Conservation (phyloP, 805 yeast genomes). For the Starmera amethionina region DNA sequence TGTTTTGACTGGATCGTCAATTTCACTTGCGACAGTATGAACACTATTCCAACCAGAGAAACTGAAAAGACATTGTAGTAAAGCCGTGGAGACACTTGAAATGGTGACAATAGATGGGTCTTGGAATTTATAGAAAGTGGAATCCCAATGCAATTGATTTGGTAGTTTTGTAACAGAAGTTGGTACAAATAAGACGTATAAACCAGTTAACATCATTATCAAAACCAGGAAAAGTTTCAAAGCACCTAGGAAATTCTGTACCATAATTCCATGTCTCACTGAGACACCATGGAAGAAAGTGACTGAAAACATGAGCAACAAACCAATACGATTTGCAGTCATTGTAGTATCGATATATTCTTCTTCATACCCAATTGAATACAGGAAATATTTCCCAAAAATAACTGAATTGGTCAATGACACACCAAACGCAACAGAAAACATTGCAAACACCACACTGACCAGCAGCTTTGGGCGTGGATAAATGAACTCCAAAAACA, state of each 20-base stretch:
- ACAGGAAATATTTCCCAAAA: conserved; percentile 50
- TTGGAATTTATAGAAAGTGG: conserved; percentile 22
- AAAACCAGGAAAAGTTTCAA: conserved; percentile 46
- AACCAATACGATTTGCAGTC: conserved; percentile 30
- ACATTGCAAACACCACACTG: conserved; percentile 39
- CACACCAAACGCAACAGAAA: conserved; percentile 44
- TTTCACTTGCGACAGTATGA: conserved; percentile 52
- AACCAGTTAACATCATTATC: conserved; percentile 46
- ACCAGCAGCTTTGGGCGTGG: conserved; percentile 47
- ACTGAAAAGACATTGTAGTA: conserved; percentile 49
- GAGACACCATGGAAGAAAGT: conserved; percentile 47
- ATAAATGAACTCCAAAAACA: conserved; percentile 59
- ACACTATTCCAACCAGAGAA: conserved; percentile 57
- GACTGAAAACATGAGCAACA: conserved; percentile 25
- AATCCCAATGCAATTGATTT: conserved; percentile 20
- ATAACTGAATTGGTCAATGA: conserved; percentile 45
- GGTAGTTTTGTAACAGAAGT: conserved; percentile 33
- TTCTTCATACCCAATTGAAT: conserved; percentile 32
- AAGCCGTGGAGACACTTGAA: conserved; percentile 42
- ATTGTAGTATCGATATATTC: conserved; percentile 20
- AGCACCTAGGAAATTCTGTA: conserved; percentile 56
- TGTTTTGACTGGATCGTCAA: conserved; percentile 47
- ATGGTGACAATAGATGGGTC: conserved; percentile 23
- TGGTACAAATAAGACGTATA: conserved; percentile 42
- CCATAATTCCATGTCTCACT: conserved; percentile 44